These are phyloP conservation scores for Nemania sp. DNA, from an alignment of 2,329 filamentous ascomycete genomes.

Conservation along the genomic window DNA sequence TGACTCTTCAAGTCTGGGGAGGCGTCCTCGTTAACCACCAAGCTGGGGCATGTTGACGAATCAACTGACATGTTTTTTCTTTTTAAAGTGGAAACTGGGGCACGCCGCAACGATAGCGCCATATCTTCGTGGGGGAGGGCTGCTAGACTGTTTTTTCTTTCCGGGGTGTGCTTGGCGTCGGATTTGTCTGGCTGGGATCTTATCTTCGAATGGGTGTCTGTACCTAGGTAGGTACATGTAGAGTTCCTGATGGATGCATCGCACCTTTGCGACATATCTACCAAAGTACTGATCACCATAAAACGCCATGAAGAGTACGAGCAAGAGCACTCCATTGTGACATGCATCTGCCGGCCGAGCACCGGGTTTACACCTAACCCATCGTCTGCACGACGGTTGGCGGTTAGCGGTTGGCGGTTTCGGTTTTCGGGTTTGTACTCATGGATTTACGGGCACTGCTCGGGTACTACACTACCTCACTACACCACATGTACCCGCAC, in stretches of 20 bases:
- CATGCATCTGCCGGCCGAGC: conserved; percentile 10
- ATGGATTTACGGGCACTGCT: too few species aligned
- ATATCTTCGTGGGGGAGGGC: conserved; percentile 23
- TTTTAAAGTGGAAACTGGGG: conserved; percentile 20
- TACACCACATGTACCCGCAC: too few species aligned
- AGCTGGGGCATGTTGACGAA: conserved; percentile 17
- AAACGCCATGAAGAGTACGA: background rate
- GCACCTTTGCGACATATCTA: conserved; percentile 15
- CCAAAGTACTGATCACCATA: background rate
- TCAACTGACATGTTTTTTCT: conserved; percentile 8
- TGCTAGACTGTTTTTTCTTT: conserved; percentile 4
- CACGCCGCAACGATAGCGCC: conserved; percentile 11
- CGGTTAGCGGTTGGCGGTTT: too few species aligned
- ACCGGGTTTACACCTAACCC: conserved; percentile 15
- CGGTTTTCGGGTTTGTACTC: too few species aligned
- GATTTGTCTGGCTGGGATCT: conserved; percentile 17
- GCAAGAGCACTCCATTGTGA: conserved; percentile 10
- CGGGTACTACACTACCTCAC: too few species aligned
- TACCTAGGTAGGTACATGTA: background rate
- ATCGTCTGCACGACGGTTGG: conserved; percentile 11
- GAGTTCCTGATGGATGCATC: background rate
- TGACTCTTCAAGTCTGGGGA: conserved; percentile 11
- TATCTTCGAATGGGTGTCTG: conserved; percentile 9
- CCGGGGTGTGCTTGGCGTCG: conserved; percentile 22
- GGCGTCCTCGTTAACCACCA: conserved; percentile 17